These are phyloP conservation scores for Chaetothyriales sp. DNA, from an alignment of 2,329 filamentous ascomycete species.

Conservation along the genomic window DNA sequence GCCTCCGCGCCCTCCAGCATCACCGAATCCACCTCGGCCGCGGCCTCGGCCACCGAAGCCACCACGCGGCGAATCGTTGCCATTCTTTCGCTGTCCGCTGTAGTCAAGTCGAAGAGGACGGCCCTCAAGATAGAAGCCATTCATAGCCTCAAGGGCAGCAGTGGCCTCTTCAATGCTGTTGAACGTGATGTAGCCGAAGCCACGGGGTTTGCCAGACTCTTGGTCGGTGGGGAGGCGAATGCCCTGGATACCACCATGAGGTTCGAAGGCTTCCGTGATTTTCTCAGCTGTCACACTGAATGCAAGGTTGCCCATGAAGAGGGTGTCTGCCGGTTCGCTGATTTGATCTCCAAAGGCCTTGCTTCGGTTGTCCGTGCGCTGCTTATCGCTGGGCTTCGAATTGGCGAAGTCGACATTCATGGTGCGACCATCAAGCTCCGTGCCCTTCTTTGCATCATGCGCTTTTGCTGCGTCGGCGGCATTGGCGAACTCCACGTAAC, in stretches of 20 bases:
- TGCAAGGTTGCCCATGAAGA: constrained; percentile 83
- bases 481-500: constrained; percentile 74
- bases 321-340: constrained; percentile 67
- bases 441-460: constrained; percentile 57
- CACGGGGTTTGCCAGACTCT: constrained; percentile 73
- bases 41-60: constrained; percentile 35
- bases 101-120: constrained; percentile 73
- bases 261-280: constrained; percentile 58
- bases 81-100: constrained; percentile 49
- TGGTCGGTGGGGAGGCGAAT: constrained; percentile 78
- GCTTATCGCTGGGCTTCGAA: constrained; percentile 44
- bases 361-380: constrained; percentile 41
- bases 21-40: constrained; percentile 32
- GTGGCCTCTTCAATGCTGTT: constrained; percentile 68
- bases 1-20: constrained; percentile 30
- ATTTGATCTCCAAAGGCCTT: constrained; percentile 57
- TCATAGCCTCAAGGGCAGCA: constrained; percentile 52
- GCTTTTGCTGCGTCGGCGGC: constrained; percentile 55
- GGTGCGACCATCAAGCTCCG: constrained; percentile 57
- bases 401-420: constrained; percentile 69
- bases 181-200: constrained; percentile 84
- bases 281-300: constrained; percentile 68
- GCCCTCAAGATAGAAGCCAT: constrained; percentile 55
- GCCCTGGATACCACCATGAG: constrained; percentile 55
- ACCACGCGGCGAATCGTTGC: constrained; percentile 27